Evolutionary conservation across 495 filamentous ascomycete species (phyloP).

Genomic region (Lophium mytilinum): DNA sequence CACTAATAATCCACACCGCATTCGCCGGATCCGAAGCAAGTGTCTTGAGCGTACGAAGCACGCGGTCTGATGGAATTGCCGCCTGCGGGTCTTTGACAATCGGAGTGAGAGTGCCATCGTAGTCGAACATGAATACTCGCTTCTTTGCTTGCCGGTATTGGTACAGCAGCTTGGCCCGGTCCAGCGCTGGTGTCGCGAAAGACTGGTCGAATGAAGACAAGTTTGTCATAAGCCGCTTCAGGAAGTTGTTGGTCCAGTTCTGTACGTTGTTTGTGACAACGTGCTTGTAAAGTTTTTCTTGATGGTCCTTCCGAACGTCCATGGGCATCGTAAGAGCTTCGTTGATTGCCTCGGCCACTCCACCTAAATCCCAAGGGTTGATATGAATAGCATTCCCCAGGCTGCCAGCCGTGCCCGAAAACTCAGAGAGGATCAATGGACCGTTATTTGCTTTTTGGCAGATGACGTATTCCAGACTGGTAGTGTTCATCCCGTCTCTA

Average conservation of each 20-base stretch:
- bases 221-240: conserved; percentile 67
- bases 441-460: conserved; percentile 78
- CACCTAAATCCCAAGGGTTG: conserved; percentile 83
- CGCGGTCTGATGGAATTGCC: conserved; percentile 75
- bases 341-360: conserved; percentile 72
- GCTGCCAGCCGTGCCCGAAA: conserved; percentile 85
- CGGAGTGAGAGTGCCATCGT: conserved; percentile 94
- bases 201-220: conserved; percentile 65
- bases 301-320: conserved; percentile 49
- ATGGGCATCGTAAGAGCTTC: conserved; percentile 64
- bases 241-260: conserved; percentile 68
- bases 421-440: conserved; percentile 87
- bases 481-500: conserved; percentile 94
- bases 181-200: conserved; percentile 71
- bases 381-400: conserved; percentile 82
- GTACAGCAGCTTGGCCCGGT: conserved; percentile 57
- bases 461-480: conserved; percentile 84
- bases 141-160: conserved; percentile 63
- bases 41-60: conserved; percentile 67
- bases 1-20: conserved; percentile 95
- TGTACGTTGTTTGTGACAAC: conserved; percentile 77
- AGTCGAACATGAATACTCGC: conserved; percentile 95
- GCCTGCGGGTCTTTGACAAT: conserved; percentile 84
- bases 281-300: conserved; percentile 64
- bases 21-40: conserved; percentile 75